Evolutionary conservation across 2,329 filamentous ascomycete genomes (phyloP).

Genomic region (Colletotrichum tanaceti): DNA sequence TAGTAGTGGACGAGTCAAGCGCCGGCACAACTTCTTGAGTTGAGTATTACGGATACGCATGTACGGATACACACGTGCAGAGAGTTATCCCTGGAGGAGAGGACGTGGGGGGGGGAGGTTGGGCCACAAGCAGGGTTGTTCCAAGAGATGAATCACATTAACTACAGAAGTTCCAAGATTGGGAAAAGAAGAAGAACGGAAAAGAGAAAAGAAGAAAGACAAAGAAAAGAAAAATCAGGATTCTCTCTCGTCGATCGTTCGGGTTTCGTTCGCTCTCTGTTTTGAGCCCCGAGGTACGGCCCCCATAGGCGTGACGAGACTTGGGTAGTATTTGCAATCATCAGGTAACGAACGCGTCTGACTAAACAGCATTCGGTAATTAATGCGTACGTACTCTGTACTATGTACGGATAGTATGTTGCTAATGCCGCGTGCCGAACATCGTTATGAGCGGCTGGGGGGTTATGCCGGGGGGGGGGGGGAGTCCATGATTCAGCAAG

Average conservation of each 20-base stretch:
- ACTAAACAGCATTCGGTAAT: slow-evolving; percentile 4
- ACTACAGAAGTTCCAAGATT: not conserved
- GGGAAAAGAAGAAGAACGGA: no score
- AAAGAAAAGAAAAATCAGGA: not conserved
- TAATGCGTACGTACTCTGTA: not conserved
- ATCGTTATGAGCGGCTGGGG: slow-evolving; percentile 36
- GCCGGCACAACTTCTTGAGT: no score
- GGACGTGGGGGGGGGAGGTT: not conserved
- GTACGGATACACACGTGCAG: no score
- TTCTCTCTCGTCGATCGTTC: slow-evolving; percentile 9
- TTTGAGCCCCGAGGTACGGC: slow-evolving; percentile 19
- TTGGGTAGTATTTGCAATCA: not conserved
- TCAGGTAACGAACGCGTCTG: slow-evolving; percentile 6
- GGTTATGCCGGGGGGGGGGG: not conserved
- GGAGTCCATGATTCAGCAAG: not conserved
- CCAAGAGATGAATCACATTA: not conserved
- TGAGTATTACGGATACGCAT: no score
- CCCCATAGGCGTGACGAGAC: not conserved
- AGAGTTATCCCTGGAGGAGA: no score
- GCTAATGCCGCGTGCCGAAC: not conserved
- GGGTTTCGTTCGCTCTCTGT: not conserved
- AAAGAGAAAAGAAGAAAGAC: no score
- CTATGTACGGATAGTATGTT: not conserved
- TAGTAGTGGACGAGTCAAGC: not conserved
- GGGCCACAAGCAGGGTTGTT: slow-evolving; percentile 3